Base-by-base conservation (phyloP, 108 stramenopile genomes). In the Skeletonema tropicum region DNA sequence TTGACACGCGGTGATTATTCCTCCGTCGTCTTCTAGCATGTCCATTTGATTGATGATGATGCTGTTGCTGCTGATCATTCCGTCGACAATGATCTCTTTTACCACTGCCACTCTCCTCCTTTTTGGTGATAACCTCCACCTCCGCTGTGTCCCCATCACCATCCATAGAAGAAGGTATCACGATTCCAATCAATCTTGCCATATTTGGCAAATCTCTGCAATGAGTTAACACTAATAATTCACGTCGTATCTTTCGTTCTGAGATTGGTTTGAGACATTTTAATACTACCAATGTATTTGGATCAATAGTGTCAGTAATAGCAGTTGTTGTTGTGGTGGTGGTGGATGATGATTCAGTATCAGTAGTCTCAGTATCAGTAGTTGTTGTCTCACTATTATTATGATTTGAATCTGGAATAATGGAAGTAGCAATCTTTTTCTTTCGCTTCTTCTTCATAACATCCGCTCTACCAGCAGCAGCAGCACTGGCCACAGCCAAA, bases 201-300 rank as follows among this genome's bases (percentile, higher is more conserved):
- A 93, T 55, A 70, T 93, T 95, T 26, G 94, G 94, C 12, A 95
- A 49, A 32, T 68, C 62, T 7, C 77, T 75, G 30, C 83, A 87
- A 65, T 92, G 94, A 33, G 86, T 70, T 29, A 95, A 66, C 19
- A 93, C 84, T 32, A 93, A 58, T 19, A 95, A 48, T 73, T 95
- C 94, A 1, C 94, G 85, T 57, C 89, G 86, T 26, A 95, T 90
- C 71, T 95, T 95, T 30, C 91, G 85, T 66, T 93, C 92, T 1
- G 92, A 86, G 3, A 95, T 87, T 26, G 94, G 92, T 76, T 95
- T 93, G 10, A 95, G 73, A 61, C 90, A 93, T 39, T 90, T 90
- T n/a, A 90, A 55, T 3, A 90, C 89, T 7, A 89, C 90, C 39
- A 88, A 23, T 35, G 84, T 72, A 19, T 60, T 41, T 21, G 21